Conservation (phyloP, 345 rosid species). For the Psidium friedrichsthalianum region DNA sequence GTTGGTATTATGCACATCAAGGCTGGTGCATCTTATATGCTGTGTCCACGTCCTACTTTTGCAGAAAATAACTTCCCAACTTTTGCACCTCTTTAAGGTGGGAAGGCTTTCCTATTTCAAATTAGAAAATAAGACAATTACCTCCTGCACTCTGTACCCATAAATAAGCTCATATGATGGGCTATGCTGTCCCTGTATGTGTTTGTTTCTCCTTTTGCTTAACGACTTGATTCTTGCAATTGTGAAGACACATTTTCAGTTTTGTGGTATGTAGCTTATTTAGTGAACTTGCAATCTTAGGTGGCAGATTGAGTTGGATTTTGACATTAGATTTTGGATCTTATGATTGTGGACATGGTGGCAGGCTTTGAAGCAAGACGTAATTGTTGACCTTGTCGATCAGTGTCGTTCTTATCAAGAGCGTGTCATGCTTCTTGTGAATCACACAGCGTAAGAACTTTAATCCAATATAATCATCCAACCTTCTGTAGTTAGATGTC, state of each 20-base stretch:
- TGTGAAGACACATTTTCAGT: neutral
- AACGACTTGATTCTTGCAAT: neutral
- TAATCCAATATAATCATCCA: neutral
- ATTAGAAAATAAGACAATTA: neutral
- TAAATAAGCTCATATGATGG: neutral
- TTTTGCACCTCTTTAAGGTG: neutral
- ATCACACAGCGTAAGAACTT: conserved; percentile 48
- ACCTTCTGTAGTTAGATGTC: neutral
- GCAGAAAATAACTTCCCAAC: neutral
- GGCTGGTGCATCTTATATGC: neutral
- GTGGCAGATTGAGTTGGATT: neutral
- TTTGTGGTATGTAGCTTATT: neutral
- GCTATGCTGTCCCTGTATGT: neutral
- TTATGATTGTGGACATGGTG: neutral
- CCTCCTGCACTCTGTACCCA: neutral
- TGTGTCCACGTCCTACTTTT: neutral
- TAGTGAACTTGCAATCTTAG: neutral
- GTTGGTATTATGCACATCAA: neutral
- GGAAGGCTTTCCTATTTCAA: neutral
- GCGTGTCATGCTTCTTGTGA: conserved; percentile 77
- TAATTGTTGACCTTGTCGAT: conserved; percentile 79
- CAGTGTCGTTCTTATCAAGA: conserved; percentile 86
- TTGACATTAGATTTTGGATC: neutral
- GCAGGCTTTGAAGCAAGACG: conserved; percentile 81
- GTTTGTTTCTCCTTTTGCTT: neutral